Evolutionary conservation across 2,329 filamentous ascomycete species (phyloP).

Genomic region (Claviceps maximensis): DNA sequence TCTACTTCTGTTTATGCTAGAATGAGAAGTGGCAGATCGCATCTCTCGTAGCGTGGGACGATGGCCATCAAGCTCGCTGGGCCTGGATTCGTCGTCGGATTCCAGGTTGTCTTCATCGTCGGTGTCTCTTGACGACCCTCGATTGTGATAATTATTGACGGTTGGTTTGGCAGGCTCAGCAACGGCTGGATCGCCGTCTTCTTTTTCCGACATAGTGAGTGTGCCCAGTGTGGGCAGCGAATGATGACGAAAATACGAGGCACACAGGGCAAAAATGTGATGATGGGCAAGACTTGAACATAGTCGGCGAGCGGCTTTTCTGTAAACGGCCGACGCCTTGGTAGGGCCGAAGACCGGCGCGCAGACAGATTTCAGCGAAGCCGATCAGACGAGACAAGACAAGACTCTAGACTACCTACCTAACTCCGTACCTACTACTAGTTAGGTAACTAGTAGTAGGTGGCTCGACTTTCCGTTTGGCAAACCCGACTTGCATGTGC

Average conservation of each 20-base stretch:
- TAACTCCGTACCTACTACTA: too few relatives aligned
- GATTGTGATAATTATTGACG: not conserved
- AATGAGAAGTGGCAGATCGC: conserved; percentile 3
- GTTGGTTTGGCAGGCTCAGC: not conserved
- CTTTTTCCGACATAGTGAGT: not conserved
- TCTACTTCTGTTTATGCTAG: conserved; percentile 4
- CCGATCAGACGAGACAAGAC: too few relatives aligned
- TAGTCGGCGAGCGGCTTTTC: not conserved
- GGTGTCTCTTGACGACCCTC: not conserved
- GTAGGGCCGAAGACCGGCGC: not conserved
- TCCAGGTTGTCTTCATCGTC: not conserved
- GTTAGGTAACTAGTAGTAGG: too few relatives aligned
- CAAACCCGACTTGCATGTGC: too few relatives aligned
- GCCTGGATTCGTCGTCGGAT: conserved; percentile 1
- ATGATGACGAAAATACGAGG: not conserved
- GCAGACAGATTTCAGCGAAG: not conserved
- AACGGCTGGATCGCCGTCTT: not conserved
- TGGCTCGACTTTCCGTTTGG: too few relatives aligned
- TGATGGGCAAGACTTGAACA: not conserved
- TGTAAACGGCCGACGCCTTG: not conserved
- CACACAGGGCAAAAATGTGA: not conserved
- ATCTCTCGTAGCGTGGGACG: conserved; percentile 10
- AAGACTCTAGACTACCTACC: too few relatives aligned
- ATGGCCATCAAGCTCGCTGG: conserved; percentile 9
- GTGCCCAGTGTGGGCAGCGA: not conserved